Evolutionary conservation across 2,329 filamentous ascomycete species (phyloP).

Genomic region (Diaporthe sp.): DNA sequence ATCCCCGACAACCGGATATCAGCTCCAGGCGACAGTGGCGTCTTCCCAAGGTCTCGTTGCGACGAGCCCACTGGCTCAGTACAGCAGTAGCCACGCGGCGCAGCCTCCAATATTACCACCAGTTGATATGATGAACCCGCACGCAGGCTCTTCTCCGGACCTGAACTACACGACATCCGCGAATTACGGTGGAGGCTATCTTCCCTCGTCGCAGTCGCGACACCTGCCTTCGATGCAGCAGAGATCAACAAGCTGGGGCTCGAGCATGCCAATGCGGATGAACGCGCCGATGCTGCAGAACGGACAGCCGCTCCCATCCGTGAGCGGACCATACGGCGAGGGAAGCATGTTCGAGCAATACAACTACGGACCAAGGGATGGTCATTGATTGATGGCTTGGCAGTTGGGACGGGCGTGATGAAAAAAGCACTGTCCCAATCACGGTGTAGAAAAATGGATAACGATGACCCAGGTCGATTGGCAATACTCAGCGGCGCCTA

Average conservation of each 20-base stretch:
- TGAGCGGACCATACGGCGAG: conserved; percentile 36
- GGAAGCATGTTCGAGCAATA: conserved; percentile 39
- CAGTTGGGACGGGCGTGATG: not conserved
- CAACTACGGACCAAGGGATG: conserved; percentile 37
- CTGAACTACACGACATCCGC: conserved; percentile 41
- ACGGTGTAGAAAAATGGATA: too few relatives aligned
- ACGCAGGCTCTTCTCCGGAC: conserved; percentile 38
- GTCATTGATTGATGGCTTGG: conserved; percentile 25
- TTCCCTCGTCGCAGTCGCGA: conserved; percentile 35
- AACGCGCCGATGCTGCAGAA: conserved; percentile 34
- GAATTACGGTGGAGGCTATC: conserved; percentile 37
- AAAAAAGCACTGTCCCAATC: not conserved
- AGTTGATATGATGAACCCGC: conserved; percentile 38
- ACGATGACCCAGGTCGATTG: not conserved
- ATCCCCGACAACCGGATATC: conserved; percentile 38
- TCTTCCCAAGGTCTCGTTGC: conserved; percentile 37
- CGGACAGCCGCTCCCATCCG: conserved; percentile 26
- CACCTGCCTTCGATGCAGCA: conserved; percentile 38
- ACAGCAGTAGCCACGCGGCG: conserved; percentile 37
- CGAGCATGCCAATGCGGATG: conserved; percentile 35
- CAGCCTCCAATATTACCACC: conserved; percentile 35
- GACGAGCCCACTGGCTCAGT: conserved; percentile 39
- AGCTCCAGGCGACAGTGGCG: conserved; percentile 27
- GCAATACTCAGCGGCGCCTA: conserved; percentile 10
- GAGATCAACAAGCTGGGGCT: conserved; percentile 32